These are phyloP conservation scores for Coffea canephora DNA, from an alignment of 257 asterid genomes.

Conservation along the genomic window DNA sequence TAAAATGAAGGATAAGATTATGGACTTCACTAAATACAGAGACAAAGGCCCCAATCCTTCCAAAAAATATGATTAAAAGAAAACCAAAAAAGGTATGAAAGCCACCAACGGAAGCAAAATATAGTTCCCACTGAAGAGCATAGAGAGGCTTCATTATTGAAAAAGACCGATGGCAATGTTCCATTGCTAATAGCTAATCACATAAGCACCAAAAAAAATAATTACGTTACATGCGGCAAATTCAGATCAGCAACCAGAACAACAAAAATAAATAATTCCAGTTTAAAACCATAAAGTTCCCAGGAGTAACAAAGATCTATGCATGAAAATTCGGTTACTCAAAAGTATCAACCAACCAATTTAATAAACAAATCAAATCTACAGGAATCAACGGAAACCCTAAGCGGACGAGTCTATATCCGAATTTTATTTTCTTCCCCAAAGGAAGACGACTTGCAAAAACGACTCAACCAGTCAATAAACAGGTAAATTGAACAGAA, in stretches of 20 bases:
- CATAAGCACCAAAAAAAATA: too few species aligned
- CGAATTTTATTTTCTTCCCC: neutral
- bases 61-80: too few species aligned
- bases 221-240: neutral
- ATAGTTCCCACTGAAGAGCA: neutral
- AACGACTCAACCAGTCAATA: too few species aligned
- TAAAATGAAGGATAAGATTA: neutral
- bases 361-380: neutral
- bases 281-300: neutral
- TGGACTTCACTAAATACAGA: neutral
- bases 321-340: neutral
- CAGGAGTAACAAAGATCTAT: constrained; percentile 5
- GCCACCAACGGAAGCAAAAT: neutral
- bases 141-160: neutral
- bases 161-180: neutral
- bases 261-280: neutral
- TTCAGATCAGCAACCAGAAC: too few species aligned
- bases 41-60: neutral
- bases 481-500: neutral
- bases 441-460: neutral
- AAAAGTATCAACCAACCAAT: neutral
- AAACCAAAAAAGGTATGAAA: neutral
- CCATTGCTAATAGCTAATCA: neutral
- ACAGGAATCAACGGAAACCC: neutral
- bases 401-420: neutral